Evolutionary conservation across 108 stramenopile genomes (phyloP), one percentile per base, ranked within the genome.

Genomic region (Skeletonema grethae): DNA sequence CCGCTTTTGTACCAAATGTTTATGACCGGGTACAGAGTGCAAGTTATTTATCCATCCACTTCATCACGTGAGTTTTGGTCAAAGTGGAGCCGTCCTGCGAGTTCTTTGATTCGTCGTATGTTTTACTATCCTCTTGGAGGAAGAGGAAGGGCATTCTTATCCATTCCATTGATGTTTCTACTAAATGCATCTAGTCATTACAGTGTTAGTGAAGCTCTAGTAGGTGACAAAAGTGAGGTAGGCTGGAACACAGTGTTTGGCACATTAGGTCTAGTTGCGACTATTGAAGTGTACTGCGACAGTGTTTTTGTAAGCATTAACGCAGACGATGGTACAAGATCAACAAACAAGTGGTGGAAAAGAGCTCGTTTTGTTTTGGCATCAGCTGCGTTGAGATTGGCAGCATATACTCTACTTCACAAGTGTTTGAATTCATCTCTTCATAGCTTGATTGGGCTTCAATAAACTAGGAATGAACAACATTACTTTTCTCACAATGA

Each of bases 141-240:
- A 24, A 43, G 48, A 46, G 46, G 28, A 8, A 43, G 65, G 22
- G 39, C 41, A 12, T 65, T 28, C 24, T 28, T 65, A 6, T 46
- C 41, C 48, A 65, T 65, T 46, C 65, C 65, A 18, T 25, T 65
- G 9, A 65, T 65, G 65, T 65, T 65, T 45, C 28, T 65, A 29
- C 65, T 65, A 7, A 65, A 65, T 65, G 65, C 65, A 13, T 65
- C 65, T 6, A 65, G 65, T 53, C 65, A 65, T 65, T 65, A 46
- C 48, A 18, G 28, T 65, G 39, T 65, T 15, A 46, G 41, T 53
- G 45, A 65, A 24, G 43, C 65, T 53, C 43, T 65, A 24, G 25
- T 65, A 18, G 65, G 65, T 25, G 65, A 65, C n/a, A 65, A 43
- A 28, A 46, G 41, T 50, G 65, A 65, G 48, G 30, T 22, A 20